Base-by-base conservation (phyloP, 495 filamentous ascomycete genomes). In the Apiosordaria backusii region DNA sequence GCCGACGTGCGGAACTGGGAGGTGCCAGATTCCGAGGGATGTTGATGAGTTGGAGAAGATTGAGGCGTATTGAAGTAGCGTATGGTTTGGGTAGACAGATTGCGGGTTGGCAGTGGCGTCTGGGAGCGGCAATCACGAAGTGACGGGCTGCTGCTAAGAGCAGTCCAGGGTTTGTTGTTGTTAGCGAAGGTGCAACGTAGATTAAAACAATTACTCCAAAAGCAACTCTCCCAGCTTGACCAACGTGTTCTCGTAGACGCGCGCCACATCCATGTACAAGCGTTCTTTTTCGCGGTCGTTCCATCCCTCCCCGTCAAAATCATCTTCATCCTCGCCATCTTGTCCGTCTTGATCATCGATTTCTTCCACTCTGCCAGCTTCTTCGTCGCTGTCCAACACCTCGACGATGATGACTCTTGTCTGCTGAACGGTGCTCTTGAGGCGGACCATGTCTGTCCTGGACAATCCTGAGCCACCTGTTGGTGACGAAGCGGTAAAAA, bases 371-470 rank as follows among this genome's bases (percentile, higher is more conserved):
- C 74, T 72, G 35, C 35, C 16, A 13, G 35, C 16, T 16, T 75
- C 75, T 6, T 71, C 75, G 16, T 71, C 72, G 0, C 75, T 81
- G 52, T 76, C 81, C 81, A 91, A 84, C 40, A 84, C 78, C 62
- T 91, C 85, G 22, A 90, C 84, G 27, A 92, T 84, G 21, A 85
- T 68, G 25, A 94, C 80, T 35, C 90, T 78, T 18, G 88, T 87
- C 61, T 84, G 80, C 75, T 93, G 89, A 2, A 91, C 89, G 23
- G 93, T 72, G 69, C 89, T 88, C 74, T 88, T 90, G 62, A 92
- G 88, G 50, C 93, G 84, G 19, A 97, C 90, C 81, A 92, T 95
- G 73, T 96, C 90, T 0, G 89, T 92, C 60, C 81, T 84, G 73
- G 85, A 88, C 69, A 85, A 74, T 9, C 81, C 83, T 66, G 5